These are phyloP conservation scores for Fusarium nelsonii DNA, from an alignment of 2,329 filamentous ascomycete genomes.

Conservation along the genomic window DNA sequence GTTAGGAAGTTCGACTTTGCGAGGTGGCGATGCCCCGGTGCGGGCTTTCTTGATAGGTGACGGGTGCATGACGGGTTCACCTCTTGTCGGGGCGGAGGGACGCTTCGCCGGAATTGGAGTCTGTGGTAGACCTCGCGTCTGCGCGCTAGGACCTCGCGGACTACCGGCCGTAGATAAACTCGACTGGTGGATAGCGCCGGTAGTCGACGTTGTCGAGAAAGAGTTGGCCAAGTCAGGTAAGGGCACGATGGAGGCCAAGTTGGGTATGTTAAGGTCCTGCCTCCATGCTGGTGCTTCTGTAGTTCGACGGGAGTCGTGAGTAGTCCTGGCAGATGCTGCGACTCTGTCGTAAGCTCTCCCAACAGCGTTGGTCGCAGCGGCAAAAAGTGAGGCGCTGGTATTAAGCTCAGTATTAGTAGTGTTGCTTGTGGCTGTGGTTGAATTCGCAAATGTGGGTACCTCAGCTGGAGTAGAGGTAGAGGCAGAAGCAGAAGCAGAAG, in stretches of 20 bases:
- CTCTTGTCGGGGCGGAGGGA: slow-evolving; percentile 37
- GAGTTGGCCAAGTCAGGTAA: slow-evolving; percentile 21
- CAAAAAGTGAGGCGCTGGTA: slow-evolving; percentile 22
- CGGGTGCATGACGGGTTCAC: slow-evolving; percentile 51
- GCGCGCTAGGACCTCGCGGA: slow-evolving; percentile 29
- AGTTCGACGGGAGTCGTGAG: slow-evolving; percentile 29
- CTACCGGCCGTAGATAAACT: slow-evolving; percentile 38
- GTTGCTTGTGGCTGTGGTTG: slow-evolving; percentile 14
- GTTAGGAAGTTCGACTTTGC: slow-evolving; percentile 58
- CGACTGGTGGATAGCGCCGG: slow-evolving; percentile 40
- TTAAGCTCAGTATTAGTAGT: slow-evolving; percentile 17
- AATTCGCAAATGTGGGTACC: slow-evolving; percentile 24
- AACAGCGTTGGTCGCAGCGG: slow-evolving; percentile 25
- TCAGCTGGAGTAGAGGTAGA: slow-evolving; percentile 21
- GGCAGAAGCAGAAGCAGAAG: neutral
- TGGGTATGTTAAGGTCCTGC: slow-evolving; percentile 36
- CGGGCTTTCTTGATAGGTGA: slow-evolving; percentile 62
- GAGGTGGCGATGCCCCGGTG: slow-evolving; percentile 60
- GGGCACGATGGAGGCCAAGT: slow-evolving; percentile 39
- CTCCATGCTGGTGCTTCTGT: slow-evolving; percentile 42
- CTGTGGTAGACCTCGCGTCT: slow-evolving; percentile 33
- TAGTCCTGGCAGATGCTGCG: slow-evolving; percentile 25
- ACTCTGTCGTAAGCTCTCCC: slow-evolving; percentile 29
- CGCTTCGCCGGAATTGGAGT: slow-evolving; percentile 46
- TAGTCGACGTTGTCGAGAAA: slow-evolving; percentile 22